Percentiles rank a stretch among this genome's conserved stretches.
Evolutionary conservation across 257 asterid species (phyloP).

Genomic region (Henckelia pumila): DNA sequence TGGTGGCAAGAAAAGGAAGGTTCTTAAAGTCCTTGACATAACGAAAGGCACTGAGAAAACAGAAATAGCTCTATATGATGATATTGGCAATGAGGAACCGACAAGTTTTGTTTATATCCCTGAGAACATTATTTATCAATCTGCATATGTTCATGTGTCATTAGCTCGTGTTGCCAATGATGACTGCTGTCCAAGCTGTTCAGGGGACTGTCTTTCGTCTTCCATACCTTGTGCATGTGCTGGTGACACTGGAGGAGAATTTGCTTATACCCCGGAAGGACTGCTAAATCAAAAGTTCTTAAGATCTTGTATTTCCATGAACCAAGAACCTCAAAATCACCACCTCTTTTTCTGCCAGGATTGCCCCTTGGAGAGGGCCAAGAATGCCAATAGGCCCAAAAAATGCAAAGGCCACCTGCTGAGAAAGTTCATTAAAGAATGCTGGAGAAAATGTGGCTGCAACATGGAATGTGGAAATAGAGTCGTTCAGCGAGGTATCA

Average conservation of each 20-base stretch:
- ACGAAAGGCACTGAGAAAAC: conserved; percentile 57
- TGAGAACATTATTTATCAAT: conserved; percentile 43
- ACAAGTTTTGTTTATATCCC: conserved; percentile 49
- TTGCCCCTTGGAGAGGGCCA: conserved; percentile 81
- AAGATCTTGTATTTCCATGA: conserved; percentile 43
- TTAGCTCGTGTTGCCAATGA: conserved; percentile 72
- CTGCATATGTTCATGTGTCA: conserved; percentile 52
- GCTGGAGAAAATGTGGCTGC: conserved; percentile 91
- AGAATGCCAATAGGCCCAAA: conserved; percentile 32
- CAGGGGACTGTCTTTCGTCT: conserved; percentile 59
- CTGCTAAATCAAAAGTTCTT: conserved; percentile 50
- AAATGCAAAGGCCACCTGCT: conserved; percentile 60
- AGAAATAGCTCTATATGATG: conserved; percentile 55
- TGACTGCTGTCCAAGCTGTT: conserved; percentile 60
- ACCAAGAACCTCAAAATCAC: conserved; percentile 35
- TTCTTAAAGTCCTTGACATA: conserved; percentile 36
- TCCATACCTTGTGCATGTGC: conserved; percentile 78
- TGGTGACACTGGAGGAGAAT: conserved; percentile 74
- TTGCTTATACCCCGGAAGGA: conserved; percentile 64
- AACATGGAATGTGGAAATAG: conserved; percentile 69
- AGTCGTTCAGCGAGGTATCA: conserved; percentile 74
- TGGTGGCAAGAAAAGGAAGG: conserved; percentile 19
- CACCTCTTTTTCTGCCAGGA: conserved; percentile 46
- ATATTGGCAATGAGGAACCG: conserved; percentile 38
- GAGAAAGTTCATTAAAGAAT: conserved; percentile 74